Percentiles rank a stretch among this genome's conserved stretches.
These are phyloP conservation scores for Emergomyces orientalis DNA, from an alignment of 2,329 filamentous ascomycete genomes.

Conservation along the genomic window DNA sequence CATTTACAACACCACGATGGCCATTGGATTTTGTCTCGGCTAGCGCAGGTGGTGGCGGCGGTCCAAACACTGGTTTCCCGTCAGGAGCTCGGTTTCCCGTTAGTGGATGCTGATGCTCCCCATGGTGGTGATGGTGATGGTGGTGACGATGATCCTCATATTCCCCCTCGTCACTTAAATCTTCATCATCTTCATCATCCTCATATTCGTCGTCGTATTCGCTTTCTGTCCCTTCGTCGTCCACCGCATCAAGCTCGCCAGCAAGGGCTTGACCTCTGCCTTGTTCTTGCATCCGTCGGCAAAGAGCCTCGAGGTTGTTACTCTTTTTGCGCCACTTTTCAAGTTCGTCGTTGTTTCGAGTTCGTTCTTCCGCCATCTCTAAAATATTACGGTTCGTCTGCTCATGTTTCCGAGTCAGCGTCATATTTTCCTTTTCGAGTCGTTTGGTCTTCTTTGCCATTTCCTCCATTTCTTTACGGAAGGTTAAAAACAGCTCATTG, in stretches of 20 bases:
- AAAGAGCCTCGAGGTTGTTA: conserved; percentile 85
- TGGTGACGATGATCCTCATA: conserved; percentile 58
- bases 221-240: conserved; percentile 41
- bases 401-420: conserved; percentile 84
- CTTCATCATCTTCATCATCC: conserved; percentile 53
- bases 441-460: conserved; percentile 99
- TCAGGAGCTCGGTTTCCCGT: conserved; percentile 22
- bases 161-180: conserved; percentile 51
- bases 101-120: conserved; percentile 41
- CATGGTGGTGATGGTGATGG: conserved; percentile 51
- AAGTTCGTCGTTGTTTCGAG: conserved; percentile 62
- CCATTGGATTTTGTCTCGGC: conserved; percentile 39
- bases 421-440: conserved; percentile 91
- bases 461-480: conserved; percentile 98
- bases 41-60: conserved; percentile 44
- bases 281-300: conserved; percentile 92
- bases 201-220: conserved; percentile 49
- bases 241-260: conserved; percentile 46
- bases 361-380: conserved; percentile 91
- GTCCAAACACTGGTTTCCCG: conserved; percentile 39
- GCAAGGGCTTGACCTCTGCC: conserved; percentile 65
- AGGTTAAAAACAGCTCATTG: conserved; percentile 93
- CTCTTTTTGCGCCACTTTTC: conserved; percentile 77
- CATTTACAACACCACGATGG: conserved; percentile 36
- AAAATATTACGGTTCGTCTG: conserved; percentile 90